Evolutionary conservation across 345 rosid genomes (phyloP).

Genomic region (Rhodamnia argentea): DNA sequence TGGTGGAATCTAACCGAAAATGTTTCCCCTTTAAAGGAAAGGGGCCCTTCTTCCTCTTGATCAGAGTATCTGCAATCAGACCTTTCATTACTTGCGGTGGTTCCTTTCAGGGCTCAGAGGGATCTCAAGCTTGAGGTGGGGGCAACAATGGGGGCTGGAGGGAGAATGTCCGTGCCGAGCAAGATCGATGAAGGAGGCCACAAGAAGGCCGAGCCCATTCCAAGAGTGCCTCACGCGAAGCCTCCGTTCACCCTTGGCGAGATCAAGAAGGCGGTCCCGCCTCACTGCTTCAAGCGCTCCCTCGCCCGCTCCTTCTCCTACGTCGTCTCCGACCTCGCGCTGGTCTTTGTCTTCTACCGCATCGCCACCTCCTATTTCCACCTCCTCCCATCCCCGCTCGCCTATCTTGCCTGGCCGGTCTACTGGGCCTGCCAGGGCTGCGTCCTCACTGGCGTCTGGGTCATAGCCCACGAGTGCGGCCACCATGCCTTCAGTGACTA

Average conservation of each 20-base stretch:
- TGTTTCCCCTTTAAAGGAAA: neutral
- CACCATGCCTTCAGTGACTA: conserved; percentile 65
- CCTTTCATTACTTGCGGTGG: neutral
- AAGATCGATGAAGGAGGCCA: neutral
- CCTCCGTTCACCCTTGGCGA: conserved; percentile 50
- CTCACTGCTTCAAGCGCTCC: conserved; percentile 55
- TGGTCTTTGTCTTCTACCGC: conserved; percentile 25
- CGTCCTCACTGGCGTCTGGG: conserved; percentile 50
- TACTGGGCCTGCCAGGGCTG: conserved; percentile 59
- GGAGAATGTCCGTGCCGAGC: conserved; percentile 13
- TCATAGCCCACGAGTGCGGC: conserved; percentile 61
- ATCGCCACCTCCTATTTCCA: conserved; percentile 29
- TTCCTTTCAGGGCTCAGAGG: neutral
- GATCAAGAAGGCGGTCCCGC: conserved; percentile 47
- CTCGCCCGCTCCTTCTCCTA: conserved; percentile 48
- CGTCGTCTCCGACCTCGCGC: conserved; percentile 27
- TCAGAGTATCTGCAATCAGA: neutral
- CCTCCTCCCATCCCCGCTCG: conserved; percentile 22
- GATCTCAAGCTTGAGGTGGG: neutral
- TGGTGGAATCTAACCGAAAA: neutral
- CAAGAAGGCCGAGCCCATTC: neutral
- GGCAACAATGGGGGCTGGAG: conserved; percentile 36
- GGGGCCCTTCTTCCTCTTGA: neutral
- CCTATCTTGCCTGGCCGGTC: conserved; percentile 41
- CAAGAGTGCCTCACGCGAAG: conserved; percentile 21